phyloP scores from a whole-genome alignment of 2,329 filamentous ascomycete species.

The Dothistroma pini region DNA sequence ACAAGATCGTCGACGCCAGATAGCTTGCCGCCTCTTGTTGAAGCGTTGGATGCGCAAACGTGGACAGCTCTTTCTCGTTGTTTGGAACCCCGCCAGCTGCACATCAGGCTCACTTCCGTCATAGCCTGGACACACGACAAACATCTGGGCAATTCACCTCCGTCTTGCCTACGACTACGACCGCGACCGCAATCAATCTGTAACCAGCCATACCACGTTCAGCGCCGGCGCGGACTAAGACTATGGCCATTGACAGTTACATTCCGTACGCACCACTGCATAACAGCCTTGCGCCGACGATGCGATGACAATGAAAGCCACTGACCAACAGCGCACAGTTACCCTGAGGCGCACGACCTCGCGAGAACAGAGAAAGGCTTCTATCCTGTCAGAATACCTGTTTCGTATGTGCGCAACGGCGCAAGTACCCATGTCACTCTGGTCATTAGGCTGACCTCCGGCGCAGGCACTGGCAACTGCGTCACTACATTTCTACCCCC shows the following conservation, averaged over 20 bases:
- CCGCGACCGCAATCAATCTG: background rate
- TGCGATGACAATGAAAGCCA: conserved; percentile 5
- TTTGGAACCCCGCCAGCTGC: background rate
- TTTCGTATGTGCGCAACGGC: conserved; percentile 39
- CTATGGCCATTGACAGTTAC: conserved; percentile 13
- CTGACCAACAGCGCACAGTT: conserved; percentile 32
- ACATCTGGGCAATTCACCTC: background rate
- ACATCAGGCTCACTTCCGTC: background rate
- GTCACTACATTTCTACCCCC: conserved; percentile 81
- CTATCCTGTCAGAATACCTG: conserved; percentile 48
- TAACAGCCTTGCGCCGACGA: background rate
- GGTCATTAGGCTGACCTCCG: background rate
- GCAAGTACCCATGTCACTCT: background rate
- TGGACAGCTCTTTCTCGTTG: background rate
- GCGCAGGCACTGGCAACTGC: conserved; percentile 76
- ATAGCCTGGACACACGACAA: conserved; percentile 1
- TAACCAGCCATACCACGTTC: background rate
- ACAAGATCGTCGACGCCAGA: conserved; percentile 3
- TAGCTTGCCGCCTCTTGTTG: conserved; percentile 3
- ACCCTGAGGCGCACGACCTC: conserved; percentile 46
- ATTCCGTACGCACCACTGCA: conserved; percentile 1
- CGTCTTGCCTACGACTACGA: conserved; percentile 5
- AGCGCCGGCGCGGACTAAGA: conserved; percentile 2
- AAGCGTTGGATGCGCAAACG: background rate
- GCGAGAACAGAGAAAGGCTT: conserved; percentile 43